Conservation (phyloP, 1,139 yeast genomes). For the Debaryomyces sp. region DNA sequence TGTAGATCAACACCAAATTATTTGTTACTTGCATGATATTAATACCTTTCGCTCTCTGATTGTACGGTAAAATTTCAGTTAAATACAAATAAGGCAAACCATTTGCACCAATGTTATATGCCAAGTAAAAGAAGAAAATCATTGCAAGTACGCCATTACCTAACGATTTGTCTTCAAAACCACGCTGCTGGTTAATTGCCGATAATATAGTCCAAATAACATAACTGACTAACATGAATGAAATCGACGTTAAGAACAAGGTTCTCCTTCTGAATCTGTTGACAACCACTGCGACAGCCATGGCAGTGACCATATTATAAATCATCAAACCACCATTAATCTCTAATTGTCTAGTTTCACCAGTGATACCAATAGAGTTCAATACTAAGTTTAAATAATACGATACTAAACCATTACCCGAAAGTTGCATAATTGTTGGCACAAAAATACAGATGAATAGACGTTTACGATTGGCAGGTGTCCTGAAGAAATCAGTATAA, state of each 20-base stretch:
- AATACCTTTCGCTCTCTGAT: slow-evolving; percentile 48
- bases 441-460: slow-evolving; percentile 36
- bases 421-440: slow-evolving; percentile 46
- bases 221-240: slow-evolving; percentile 40
- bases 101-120: slow-evolving; percentile 42
- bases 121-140: slow-evolving; percentile 43
- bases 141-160: slow-evolving; percentile 51
- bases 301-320: slow-evolving; percentile 41
- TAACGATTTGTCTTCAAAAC: slow-evolving; percentile 31
- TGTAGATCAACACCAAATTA: slow-evolving; percentile 24
- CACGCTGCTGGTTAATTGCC: slow-evolving; percentile 41
- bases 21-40: slow-evolving; percentile 33
- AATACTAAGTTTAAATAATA: slow-evolving; percentile 53
- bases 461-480: slow-evolving; percentile 47
- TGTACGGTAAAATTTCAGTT: slow-evolving; percentile 49
- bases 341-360: slow-evolving; percentile 42
- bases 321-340: slow-evolving; percentile 51
- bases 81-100: slow-evolving; percentile 42
- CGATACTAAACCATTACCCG: slow-evolving; percentile 56
- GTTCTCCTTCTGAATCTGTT: slow-evolving; percentile 46
- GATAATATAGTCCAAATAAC: slow-evolving; percentile 43
- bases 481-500: slow-evolving; percentile 39
- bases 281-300: slow-evolving; percentile 30
- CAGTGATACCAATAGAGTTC: slow-evolving; percentile 51
- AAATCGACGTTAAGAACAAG: slow-evolving; percentile 40